Evolutionary conservation across 176 grass and related monocot species (phyloP), one percentile per base, ranked within the genome.

Genomic region (Oryza glumipatula): DNA sequence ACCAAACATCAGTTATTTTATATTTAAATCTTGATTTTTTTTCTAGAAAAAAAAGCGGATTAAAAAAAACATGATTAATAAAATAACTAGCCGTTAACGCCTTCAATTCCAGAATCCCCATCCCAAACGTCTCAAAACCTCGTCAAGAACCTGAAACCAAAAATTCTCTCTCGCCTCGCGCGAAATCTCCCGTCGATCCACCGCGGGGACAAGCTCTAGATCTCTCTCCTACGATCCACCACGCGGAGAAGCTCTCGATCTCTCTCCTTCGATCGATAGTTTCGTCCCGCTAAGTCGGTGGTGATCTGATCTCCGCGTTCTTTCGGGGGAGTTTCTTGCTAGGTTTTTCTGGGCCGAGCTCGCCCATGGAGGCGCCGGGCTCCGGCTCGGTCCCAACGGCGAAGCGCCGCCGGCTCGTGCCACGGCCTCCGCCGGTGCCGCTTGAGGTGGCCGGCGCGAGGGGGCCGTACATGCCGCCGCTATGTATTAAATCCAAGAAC

Each of bases 401-500:
- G 16, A 82, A 72, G 11, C 36, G 70, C 70, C 70, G 70, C 70
- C 54, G 3, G 39, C 1, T 23, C 39, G 16, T 14, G 70, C 15
- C 28, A 15, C 39, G 17, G 26, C 11, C 54, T 6, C 56, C 70
- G 7, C 21, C 19, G 11, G 1, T 4, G 41, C 41, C 70, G 30
- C 38, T 78, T 3, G 70, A 74, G 39, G 39, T 10, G 24, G 54
- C 70, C 39, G 38, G 52, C 15, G 5, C 23, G 14, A 46, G 70
- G 10, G 60, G 54, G 15, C 56, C 70, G 11, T 83, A 74, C 81
- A 83, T 83, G 70, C 70, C 81, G 81, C 33, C 81, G 26, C 70
- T 83, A 39, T 48, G 70, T 41, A 83, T 58, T 58, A 74, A 46
- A 41, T 74, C 70, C 81, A 74, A 22, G 24, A 83, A 83, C 81